Evolutionary conservation across 352 stramenopile genomes (phyloP).

Genomic region (Pythium dissimile): DNA sequence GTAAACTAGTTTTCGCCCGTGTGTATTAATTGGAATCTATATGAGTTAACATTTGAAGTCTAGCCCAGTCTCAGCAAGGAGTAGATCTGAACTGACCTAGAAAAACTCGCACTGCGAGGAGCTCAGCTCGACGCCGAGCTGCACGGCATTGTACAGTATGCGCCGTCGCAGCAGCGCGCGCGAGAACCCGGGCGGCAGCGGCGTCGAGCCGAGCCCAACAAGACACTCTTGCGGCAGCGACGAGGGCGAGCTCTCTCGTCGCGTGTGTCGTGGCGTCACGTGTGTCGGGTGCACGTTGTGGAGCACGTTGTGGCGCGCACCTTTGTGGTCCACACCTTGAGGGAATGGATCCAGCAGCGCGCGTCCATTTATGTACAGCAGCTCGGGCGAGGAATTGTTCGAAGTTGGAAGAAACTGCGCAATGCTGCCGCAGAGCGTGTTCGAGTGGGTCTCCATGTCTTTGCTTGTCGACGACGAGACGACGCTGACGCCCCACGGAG

Average conservation of each 20-base stretch:
- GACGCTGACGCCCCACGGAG: slow-evolving; percentile 53
- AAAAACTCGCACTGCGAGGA: background rate
- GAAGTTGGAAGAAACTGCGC: slow-evolving; percentile 54
- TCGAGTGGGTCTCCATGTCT: slow-evolving; percentile 45
- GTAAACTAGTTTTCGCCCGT: too few relatives aligned
- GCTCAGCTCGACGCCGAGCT: too few relatives aligned
- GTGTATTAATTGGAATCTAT: too few relatives aligned
- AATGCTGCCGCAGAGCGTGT: slow-evolving; percentile 68
- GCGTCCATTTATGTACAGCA: slow-evolving; percentile 59
- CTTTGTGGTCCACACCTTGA: slow-evolving; percentile 10
- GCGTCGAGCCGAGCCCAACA: slow-evolving; percentile 37
- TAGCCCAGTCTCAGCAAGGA: too few relatives aligned
- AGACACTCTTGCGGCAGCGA: slow-evolving; percentile 37
- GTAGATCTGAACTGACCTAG: too few relatives aligned
- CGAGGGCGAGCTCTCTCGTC: background rate
- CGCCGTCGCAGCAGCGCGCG: slow-evolving; percentile 32
- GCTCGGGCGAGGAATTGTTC: slow-evolving; percentile 12
- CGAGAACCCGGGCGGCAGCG: slow-evolving; percentile 31
- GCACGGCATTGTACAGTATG: too few relatives aligned
- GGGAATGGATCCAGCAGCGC: slow-evolving; percentile 47
- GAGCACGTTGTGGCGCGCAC: slow-evolving; percentile 23
- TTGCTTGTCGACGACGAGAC: slow-evolving; percentile 41
- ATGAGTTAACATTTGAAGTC: too few relatives aligned
- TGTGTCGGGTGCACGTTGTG: slow-evolving; percentile 55
- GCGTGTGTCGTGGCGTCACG: slow-evolving; percentile 29